Percentiles rank a stretch among this genome's conserved stretches.
Evolutionary conservation across 73 alveolate genomes (phyloP).

Genomic region (Paramecium biaurelia): DNA sequence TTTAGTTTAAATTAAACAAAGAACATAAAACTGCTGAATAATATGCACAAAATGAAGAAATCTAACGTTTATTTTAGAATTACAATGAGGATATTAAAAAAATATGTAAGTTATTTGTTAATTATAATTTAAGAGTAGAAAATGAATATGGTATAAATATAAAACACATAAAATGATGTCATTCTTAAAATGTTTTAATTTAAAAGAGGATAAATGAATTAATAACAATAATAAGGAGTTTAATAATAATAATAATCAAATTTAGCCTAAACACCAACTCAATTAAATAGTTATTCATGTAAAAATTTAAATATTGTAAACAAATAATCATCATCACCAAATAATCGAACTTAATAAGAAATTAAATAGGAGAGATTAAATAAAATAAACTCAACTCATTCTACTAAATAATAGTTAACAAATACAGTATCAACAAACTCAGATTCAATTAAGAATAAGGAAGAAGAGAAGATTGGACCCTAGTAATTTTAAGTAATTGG

Average conservation of each 20-base stretch:
- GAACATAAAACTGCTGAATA: neutral
- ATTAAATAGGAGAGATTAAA: neutral
- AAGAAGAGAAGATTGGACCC: conserved; percentile 65
- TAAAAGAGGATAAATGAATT: neutral
- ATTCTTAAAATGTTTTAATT: neutral
- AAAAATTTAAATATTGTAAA: neutral
- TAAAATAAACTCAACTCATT: conserved; percentile 8
- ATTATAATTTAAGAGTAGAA: neutral
- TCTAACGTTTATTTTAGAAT: neutral
- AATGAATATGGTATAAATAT: neutral
- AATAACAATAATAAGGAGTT: neutral
- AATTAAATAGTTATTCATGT: conserved; percentile 17
- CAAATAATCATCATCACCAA: conserved; percentile 9
- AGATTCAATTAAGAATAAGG: conserved; percentile 50
- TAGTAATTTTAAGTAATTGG: conserved; percentile 47
- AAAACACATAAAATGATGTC: conserved; percentile 9
- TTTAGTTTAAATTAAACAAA: neutral
- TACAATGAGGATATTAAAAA: neutral
- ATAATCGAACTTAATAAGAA: neutral
- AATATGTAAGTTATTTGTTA: neutral
- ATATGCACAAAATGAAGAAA: conserved; percentile 3
- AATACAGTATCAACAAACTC: conserved; percentile 34
- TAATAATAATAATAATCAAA: neutral
- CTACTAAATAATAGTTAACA: neutral
- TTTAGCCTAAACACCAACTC: neutral